Base-by-base conservation (phyloP, 2,329 filamentous ascomycete species). In the Clonostachys chloroleuca region DNA sequence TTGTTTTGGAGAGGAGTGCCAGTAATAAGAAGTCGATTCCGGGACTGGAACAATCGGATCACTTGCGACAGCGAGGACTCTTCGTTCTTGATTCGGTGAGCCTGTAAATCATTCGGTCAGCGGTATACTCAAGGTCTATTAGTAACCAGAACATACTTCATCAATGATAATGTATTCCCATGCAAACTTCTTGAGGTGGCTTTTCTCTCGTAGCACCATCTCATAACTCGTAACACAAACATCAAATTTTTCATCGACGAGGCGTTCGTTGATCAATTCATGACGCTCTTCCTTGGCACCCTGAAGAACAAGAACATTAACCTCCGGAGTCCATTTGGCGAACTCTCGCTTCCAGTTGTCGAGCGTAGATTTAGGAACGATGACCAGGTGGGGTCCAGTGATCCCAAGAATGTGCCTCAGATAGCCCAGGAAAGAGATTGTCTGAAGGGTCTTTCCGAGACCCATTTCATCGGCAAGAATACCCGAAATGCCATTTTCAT, bases 131-230 rank as follows among this genome's bases (percentile, higher is more conserved):
- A 30, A 10, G 24, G 24, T 30, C 9, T 30, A 30, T 10, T 10
- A 30, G 24, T 30, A 30, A 30, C 24, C 24, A 34, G 9, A 17
- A 33, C 34, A 34, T 40, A 43, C 66, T 57, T 99, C 94, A 59
- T 99, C 94, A 54, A 99, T 96, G 56, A 99, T 96, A 67, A 99
- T 99, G 68, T 99, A 99, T 66, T 99, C 92, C 94, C 94, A 99
- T 0, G 94, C 92, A 65, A 99, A 95, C 67, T 97, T 97, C 72
- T 94, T 96, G 55, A 99, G 69, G 56, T 96, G 90, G 2, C 88
- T 77, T 72, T 99, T 97, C 64, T 99, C 94, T 49, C 94, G 84
- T 12, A 99, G 77, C 50, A 99, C 91, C 92, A 99, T 97, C 67
- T 99, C 94, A 70, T 99, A 99, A 65, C 92, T 96, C 13, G 94